These are phyloP conservation scores for Globisporangium spiculum DNA, from an alignment of 352 stramenopile species.

Conservation along the genomic window DNA sequence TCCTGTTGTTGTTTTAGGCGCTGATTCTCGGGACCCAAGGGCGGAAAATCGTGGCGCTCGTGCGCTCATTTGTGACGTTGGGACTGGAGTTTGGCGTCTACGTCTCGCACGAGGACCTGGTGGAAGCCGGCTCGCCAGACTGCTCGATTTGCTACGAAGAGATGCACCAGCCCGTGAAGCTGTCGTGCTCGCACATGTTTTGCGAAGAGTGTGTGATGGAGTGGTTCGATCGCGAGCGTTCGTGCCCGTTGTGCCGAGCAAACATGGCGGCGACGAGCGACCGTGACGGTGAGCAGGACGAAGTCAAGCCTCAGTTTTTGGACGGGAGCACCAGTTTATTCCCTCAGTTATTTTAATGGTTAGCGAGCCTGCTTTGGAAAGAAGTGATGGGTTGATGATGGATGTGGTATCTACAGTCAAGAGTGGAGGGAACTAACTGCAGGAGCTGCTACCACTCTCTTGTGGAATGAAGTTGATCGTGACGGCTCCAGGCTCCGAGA, in stretches of 20 bases:
- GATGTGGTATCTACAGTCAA: not conserved
- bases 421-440: conserved; percentile 1
- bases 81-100: conserved; percentile 70
- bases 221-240: conserved; percentile 84
- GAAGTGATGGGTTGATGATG: not conserved
- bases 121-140: conserved; percentile 58
- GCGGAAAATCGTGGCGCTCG: conserved; percentile 39
- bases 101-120: conserved; percentile 53
- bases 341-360: conserved; percentile 44
- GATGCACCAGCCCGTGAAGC: conserved; percentile 70
- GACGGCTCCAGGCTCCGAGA: conserved; percentile 46
- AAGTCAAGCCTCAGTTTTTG: conserved; percentile 67
- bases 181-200: conserved; percentile 79
- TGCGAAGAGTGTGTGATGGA: conserved; percentile 83
- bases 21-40: conserved; percentile 59
- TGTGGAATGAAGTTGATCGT: conserved; percentile 37
- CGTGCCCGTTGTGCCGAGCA: conserved; percentile 70
- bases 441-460: not conserved
- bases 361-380: not conserved
- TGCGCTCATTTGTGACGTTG: conserved; percentile 57
- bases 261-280: conserved; percentile 30
- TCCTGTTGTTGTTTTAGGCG: conserved; percentile 25
- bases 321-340: conserved; percentile 76
- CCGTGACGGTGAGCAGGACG: conserved; percentile 17
- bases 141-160: conserved; percentile 84